phyloP scores from a whole-genome alignment of 495 filamentous ascomycete species.

The Aspergillus indologenus region DNA sequence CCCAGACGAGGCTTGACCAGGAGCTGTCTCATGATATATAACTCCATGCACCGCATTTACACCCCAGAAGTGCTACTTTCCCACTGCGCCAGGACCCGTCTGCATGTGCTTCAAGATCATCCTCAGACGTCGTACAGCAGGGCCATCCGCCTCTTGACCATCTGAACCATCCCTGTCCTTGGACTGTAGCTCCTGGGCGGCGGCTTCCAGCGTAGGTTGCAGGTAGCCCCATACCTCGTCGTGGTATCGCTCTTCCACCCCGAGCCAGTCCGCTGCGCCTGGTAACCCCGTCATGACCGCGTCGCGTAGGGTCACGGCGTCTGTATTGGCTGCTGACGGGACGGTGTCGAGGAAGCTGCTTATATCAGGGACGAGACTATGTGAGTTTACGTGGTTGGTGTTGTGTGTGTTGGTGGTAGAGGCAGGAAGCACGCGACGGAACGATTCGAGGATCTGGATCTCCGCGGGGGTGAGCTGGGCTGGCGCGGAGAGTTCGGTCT shows the following conservation, averaged over 20 bases:
- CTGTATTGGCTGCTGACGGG: constrained; percentile 4
- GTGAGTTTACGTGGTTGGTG: constrained; percentile 12
- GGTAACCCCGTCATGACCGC: constrained; percentile 29
- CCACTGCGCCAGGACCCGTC: constrained; percentile 16
- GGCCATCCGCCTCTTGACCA: constrained; percentile 31
- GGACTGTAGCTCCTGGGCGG: constrained; percentile 57
- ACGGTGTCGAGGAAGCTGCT: constrained; percentile 30
- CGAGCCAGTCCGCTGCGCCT: constrained; percentile 53
- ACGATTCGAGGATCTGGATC: constrained; percentile 38
- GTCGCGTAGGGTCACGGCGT: constrained; percentile 28
- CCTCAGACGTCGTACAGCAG: constrained; percentile 47
- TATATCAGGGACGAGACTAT: constrained; percentile 47
- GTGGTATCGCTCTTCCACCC: constrained; percentile 62
- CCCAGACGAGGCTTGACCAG: too few relatives aligned
- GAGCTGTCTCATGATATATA: too few relatives aligned
- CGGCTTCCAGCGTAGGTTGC: constrained; percentile 57
- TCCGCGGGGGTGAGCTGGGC: constrained; percentile 27
- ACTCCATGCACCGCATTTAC: too few relatives aligned
- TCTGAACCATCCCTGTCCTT: constrained; percentile 40
- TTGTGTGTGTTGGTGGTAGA: constrained; percentile 5
- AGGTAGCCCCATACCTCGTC: constrained; percentile 81
- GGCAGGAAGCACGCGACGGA: constrained; percentile 23
- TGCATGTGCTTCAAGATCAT: constrained; percentile 51
- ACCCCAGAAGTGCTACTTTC: too few relatives aligned
- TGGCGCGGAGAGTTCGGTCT: constrained; percentile 22